Evolutionary conservation across 2,329 filamentous ascomycete species (phyloP), one percentile per base, ranked within the genome.

Genomic region (Helicocarpus griseus): DNA sequence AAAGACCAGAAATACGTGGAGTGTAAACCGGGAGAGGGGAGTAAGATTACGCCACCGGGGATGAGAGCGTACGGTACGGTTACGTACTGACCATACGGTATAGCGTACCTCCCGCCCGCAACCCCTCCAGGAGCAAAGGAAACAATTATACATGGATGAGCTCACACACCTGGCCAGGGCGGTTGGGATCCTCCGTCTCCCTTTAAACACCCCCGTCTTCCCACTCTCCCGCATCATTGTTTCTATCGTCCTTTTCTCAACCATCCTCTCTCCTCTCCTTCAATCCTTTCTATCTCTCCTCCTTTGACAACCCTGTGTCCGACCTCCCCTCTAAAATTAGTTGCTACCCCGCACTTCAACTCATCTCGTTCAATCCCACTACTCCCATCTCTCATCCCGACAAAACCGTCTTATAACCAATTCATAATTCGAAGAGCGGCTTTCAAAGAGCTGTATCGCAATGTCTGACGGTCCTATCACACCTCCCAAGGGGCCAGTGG

Each of bases 401-500:
- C 40, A 13, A 31, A 4, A 11, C 17, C 17, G 6, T 31, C 26
- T 13, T 21, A 45, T 21, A 45, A 3, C 26, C 17, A 13, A 19
- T 17, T 29, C 17, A 26, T 9, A 21, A 29, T 3, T 31, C 21
- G 24, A 19, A 7, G 13, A 21, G 21, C 26, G 26, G 2, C 31
- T 40, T 24, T 29, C 29, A 26, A 9, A 40, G 36, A 45, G 31
- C 19, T 33, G 39, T 48, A 28, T 54, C 56, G 62, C 53, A 50
- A 72, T 72, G 70, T 66, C 69, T 55, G 65, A 68, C 56, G 68
- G 61, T 52, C 58, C 60, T 48, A 56, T 63, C 50, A 50, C 58
- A 49, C 64, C 65, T 46, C 62, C 62, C 35, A 67, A 69, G 53
- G 56, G 65, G 61, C 55, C 67, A 9, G 70, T 72, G 68, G 70